Evolutionary conservation across 306 rosid species (phyloP).

Genomic region (Elaeagnus macrophylla): DNA sequence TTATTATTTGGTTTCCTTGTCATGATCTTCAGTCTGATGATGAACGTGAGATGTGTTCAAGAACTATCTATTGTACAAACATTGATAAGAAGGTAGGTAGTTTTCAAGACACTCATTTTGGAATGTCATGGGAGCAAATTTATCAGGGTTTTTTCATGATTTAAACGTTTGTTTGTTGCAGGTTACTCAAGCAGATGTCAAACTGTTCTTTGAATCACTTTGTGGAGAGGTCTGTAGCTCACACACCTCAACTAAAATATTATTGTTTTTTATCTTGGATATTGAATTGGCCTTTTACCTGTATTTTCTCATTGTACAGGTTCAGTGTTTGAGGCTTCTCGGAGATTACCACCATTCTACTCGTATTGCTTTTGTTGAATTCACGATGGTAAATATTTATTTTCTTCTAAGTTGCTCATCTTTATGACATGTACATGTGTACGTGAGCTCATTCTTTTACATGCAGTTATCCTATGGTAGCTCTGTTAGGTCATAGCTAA

Average conservation of each 20-base stretch:
- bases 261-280: constrained; percentile 10
- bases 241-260: background rate
- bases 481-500: too few relatives aligned
- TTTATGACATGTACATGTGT: background rate
- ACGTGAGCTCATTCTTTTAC: background rate
- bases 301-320: constrained; percentile 36
- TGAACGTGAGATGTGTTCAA: constrained; percentile 98
- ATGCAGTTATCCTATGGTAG: too few relatives aligned
- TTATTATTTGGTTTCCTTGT: constrained; percentile 17
- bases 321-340: constrained; percentile 88
- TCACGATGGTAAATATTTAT: constrained; percentile 48
- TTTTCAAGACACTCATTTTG: constrained; percentile 18
- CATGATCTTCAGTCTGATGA: constrained; percentile 61
- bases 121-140: constrained; percentile 7
- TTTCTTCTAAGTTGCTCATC: constrained; percentile 9
- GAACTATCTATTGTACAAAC: constrained; percentile 95
- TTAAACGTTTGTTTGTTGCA: constrained; percentile 23
- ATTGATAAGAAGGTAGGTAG: constrained; percentile 98
- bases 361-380: constrained; percentile 92
- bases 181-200: constrained; percentile 95
- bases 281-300: constrained; percentile 11
- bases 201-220: constrained; percentile 76
- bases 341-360: constrained; percentile 97
- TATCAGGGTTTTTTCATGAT: constrained; percentile 3
- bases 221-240: constrained; percentile 88